Conservation (phyloP, 345 rosid genomes). For the Rhodamnia argentea region DNA sequence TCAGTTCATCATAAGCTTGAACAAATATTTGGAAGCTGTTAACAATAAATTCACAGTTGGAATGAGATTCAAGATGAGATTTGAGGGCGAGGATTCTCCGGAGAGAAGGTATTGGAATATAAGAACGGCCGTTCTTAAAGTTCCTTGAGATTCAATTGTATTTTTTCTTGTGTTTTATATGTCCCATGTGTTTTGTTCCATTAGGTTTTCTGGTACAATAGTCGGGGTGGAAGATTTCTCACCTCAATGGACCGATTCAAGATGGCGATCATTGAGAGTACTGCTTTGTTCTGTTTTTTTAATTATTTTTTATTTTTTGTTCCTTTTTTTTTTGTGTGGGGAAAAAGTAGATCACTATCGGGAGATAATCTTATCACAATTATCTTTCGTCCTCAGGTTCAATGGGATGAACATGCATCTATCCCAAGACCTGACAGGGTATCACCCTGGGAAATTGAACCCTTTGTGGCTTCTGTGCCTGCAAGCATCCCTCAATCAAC, state of each 20-base stretch:
- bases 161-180: conserved; percentile 1
- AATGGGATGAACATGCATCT: conserved; percentile 92
- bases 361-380: background rate
- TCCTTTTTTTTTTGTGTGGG: too few relatives aligned
- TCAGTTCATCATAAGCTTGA: conserved; percentile 75
- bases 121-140: background rate
- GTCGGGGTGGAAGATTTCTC: conserved; percentile 76
- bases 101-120: conserved; percentile 56
- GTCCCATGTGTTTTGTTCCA: background rate
- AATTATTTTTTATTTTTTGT: too few relatives aligned
- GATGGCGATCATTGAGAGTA: conserved; percentile 85
- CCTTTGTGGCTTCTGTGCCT: conserved; percentile 39
- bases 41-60: conserved; percentile 56
- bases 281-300: background rate
- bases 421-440: conserved; percentile 72
- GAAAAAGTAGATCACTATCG: background rate
- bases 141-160: background rate
- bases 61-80: conserved; percentile 82
- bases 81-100: conserved; percentile 90
- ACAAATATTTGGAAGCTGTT: conserved; percentile 66
- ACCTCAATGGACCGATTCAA: conserved; percentile 68
- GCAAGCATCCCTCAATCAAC: conserved; percentile 31
- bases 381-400: conserved; percentile 36
- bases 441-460: conserved; percentile 95
- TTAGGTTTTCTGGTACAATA: conserved; percentile 83